Percentiles rank a stretch among this genome's conserved stretches.
phyloP scores from a whole-genome alignment of 129 eudicot genomes.

The Flaveria ramosissima region DNA sequence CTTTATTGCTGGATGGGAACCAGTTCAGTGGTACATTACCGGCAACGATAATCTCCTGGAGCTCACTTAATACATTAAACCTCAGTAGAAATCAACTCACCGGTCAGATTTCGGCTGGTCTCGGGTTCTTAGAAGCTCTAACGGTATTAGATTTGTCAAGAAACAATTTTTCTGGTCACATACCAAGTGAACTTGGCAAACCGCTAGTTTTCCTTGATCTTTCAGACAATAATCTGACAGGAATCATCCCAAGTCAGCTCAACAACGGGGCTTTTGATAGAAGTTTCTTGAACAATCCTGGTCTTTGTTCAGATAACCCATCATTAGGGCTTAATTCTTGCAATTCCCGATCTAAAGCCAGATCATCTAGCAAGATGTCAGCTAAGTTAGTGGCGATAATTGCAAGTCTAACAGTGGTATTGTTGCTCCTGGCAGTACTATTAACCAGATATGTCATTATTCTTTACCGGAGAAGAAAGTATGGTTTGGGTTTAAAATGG shows the following conservation, averaged over 20 bases:
- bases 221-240: constrained; percentile 62
- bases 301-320: constrained; percentile 62
- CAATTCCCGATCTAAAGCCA: constrained; percentile 30
- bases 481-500: constrained; percentile 44
- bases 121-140: constrained; percentile 60
- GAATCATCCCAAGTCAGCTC: constrained; percentile 55
- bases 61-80: constrained; percentile 46
- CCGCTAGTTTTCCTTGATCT: constrained; percentile 55
- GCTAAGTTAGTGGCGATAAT: constrained; percentile 44
- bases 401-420: constrained; percentile 42
- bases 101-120: constrained; percentile 63
- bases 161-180: constrained; percentile 62
- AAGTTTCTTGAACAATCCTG: constrained; percentile 65
- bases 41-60: constrained; percentile 51
- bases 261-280: constrained; percentile 51
- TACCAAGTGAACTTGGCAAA: constrained; percentile 59
- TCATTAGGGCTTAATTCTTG: constrained; percentile 50
- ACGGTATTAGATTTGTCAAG: constrained; percentile 58
- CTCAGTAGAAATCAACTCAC: constrained; percentile 63
- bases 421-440: constrained; percentile 36
- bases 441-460: constrained; percentile 36
- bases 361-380: constrained; percentile 38
- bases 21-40: constrained; percentile 63
- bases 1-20: constrained; percentile 59
- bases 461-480: constrained; percentile 42